Conservation (phyloP, 306 rosid genomes). For the Cicer pinnatifidum region DNA sequence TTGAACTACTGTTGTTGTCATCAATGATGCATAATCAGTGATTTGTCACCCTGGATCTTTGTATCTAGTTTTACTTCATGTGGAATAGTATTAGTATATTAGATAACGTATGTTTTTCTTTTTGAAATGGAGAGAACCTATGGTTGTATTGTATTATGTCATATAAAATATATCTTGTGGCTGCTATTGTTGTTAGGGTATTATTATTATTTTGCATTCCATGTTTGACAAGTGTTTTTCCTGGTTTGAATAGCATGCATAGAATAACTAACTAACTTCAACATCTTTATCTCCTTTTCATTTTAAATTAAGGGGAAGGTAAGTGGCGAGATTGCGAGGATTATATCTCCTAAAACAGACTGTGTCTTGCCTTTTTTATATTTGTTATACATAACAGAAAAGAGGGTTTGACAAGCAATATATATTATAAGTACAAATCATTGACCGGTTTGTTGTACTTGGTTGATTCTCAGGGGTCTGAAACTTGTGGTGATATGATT, state of each 20-base stretch:
- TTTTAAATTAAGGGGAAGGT: constrained; percentile 10
- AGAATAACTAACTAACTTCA: constrained; percentile 3
- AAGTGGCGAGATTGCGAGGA: neutral
- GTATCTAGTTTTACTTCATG: constrained; percentile 28
- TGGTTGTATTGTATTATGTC: constrained; percentile 7
- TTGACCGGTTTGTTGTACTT: constrained; percentile 41
- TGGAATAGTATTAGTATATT: neutral
- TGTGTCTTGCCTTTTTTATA: neutral
- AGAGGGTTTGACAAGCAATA: neutral
- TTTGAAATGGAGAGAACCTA: no score
- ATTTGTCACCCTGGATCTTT: constrained; percentile 23
- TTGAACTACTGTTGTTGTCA: constrained; percentile 9
- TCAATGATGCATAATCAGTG: constrained; percentile 23
- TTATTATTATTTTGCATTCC: neutral
- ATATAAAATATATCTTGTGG: neutral
- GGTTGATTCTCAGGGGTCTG: constrained; percentile 55
- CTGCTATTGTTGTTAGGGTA: neutral
- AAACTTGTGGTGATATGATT: constrained; percentile 40
- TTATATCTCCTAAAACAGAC: neutral
- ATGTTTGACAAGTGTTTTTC: neutral
- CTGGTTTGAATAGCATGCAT: neutral
- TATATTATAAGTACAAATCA: constrained; percentile 23
- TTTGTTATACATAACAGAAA: neutral
- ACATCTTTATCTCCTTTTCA: neutral
- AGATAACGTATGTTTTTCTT: neutral